Evolutionary conservation across 305 asterid species (phyloP), one percentile per base, ranked within the genome.

Genomic region (Euphrasia arctica): DNA sequence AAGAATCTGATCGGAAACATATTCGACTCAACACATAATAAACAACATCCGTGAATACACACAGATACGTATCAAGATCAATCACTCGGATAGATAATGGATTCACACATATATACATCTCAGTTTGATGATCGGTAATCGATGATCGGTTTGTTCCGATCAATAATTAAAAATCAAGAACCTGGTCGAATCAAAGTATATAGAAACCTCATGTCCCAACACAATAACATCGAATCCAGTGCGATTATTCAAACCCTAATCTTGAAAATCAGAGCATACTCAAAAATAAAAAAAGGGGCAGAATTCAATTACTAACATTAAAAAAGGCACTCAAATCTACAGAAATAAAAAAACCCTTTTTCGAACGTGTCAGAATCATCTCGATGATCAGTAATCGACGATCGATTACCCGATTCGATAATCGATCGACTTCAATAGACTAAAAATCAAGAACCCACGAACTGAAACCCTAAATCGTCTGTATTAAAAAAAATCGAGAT

Each of bases 261-360:
- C 56, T 15, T 50, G 58, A 48, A 48, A 49, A 49, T 1, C 67
- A 29, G 56, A 2, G 8, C 55, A 43, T 5, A 42, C 9, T 29
- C 62, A 57, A 28, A 3, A 28, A 4, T 3, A 18, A 9, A 25
- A 3, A 56, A 34, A 34, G 15, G 47, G 22, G 50, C 64, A 34
- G 11, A 3, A 9, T 0, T 6, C 39, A 34, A 39, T 43, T 15
- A 25, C 27, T 25, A 7, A 52, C 58, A 52, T 9, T 15, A 32
- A 52, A 52, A 52, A 28, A 27, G n/a, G 22, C 34, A 64, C 9
- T 31, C 9, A 31, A 32, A 63, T 49, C 59, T 14, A 4, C 2
- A 49, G 34, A 63, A 50, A 47, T 63, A 18, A 34, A 52, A 49
- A 5, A 27, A 49, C 34, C 67, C 59, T 7, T 31, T 51, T 13